Percentiles rank a stretch among this genome's conserved stretches.
Conservation (phyloP, 78 protist genomes). For the Dictyostelium discoideum region DNA sequence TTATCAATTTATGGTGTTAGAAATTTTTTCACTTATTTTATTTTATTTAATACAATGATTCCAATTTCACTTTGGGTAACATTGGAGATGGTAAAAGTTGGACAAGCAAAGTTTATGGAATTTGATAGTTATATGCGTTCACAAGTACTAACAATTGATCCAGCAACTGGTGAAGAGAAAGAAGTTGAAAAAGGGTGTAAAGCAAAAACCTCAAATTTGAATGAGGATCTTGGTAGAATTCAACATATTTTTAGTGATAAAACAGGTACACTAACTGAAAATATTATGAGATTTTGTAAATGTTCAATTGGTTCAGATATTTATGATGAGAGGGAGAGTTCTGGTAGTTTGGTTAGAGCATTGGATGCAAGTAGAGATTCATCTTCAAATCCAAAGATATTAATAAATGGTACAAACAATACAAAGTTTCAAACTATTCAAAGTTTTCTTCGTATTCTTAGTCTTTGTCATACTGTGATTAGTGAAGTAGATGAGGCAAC, state of each 20-base stretch:
- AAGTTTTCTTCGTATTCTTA: slow-evolving; percentile 55
- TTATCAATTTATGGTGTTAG: slow-evolving; percentile 54
- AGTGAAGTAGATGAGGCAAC: slow-evolving; percentile 66
- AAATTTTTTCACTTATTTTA: slow-evolving; percentile 84
- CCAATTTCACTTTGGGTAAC: slow-evolving; percentile 87
- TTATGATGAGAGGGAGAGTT: slow-evolving; percentile 42
- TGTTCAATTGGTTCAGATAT: slow-evolving; percentile 77
- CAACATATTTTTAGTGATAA: slow-evolving; percentile 87
- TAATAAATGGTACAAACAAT: neutral
- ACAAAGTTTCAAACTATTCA: neutral
- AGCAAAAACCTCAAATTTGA: slow-evolving; percentile 83
- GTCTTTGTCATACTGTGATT: slow-evolving; percentile 76
- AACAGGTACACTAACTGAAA: slow-evolving; percentile 89
- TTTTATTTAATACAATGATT: slow-evolving; percentile 78
- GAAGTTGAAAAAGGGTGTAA: slow-evolving; percentile 32
- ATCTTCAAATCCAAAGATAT: neutral
- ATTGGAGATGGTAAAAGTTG: slow-evolving; percentile 82
- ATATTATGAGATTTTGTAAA: slow-evolving; percentile 80
- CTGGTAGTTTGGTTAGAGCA: slow-evolving; percentile 27
- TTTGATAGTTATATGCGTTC: slow-evolving; percentile 79
- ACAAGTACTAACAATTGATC: neutral
- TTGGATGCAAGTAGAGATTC: neutral
- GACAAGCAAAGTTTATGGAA: slow-evolving; percentile 85
- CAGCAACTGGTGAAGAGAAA: neutral
- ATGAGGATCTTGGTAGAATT: slow-evolving; percentile 84